Evolutionary conservation across 2,329 filamentous ascomycete genomes (phyloP), one percentile per base, ranked within the genome.

Genomic region (Truncatella angustata): DNA sequence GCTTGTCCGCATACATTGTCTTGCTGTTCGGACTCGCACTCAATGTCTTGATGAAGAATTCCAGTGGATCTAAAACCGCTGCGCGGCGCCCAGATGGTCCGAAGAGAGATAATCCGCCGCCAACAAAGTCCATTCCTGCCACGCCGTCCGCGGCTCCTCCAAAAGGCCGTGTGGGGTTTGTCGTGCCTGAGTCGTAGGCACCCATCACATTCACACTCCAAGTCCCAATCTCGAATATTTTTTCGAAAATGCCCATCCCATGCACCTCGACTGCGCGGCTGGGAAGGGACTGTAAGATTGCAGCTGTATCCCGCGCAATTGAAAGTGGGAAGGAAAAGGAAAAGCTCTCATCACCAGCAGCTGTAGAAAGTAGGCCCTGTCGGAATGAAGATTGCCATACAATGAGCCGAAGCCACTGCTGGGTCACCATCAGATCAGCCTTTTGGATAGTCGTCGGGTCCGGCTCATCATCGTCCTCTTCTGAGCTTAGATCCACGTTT

Each of bases 351-450:
- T 87, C 80, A 5, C 74, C 68, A 0, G 83, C 75, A 3, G 76
- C 76, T 28, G 79, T 82, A 28, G 82, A 85, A 18, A 88, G 73
- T 21, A 84, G 79, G 4, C 83, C 82, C 58, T 87, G 84, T 18
- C 81, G 79, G 59, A 87, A 86, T 3, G 84, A 85, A 2, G 86
- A 77, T 59, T 88, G 86, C 86, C 86, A 89, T n/a, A 88, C 80
- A 70, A 88, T 86, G 1, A 84, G 81, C 16, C 82, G 75, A 4
- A 89, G 73, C 86, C 86, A 89, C 60, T 87, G 84, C 63, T 89
- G 86, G 2, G 84, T 88, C 49, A 86, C 79, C 39, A 86, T 74
- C 16, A 89, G 76, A 59, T 89, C 84, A 5, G 87, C 84, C 50
- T 84, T 86, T 59, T 89, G 86, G 18, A 82, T 85, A 53, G 86